Evolutionary conservation across 768 basidiomycete species (phyloP).

Genomic region (Suillus occidentalis): DNA sequence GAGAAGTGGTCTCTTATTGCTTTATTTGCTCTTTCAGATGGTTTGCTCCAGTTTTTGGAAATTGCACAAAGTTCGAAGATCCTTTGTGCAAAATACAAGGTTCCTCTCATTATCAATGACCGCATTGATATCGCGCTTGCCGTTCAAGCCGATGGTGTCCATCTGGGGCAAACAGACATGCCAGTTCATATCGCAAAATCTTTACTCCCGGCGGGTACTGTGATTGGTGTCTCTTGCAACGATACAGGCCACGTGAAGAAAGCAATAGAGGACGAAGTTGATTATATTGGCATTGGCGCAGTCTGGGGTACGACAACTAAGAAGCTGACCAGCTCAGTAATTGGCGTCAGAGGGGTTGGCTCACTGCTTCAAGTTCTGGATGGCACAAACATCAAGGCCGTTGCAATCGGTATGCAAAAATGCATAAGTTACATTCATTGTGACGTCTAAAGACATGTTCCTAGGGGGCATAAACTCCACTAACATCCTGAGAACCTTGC

Average conservation of each 20-base stretch:
- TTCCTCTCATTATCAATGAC: conserved; percentile 87
- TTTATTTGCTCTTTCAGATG: not conserved
- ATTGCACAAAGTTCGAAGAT: conserved; percentile 68
- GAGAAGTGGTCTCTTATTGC: conserved; percentile 22
- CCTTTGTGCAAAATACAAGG: conserved; percentile 71
- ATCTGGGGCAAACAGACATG: conserved; percentile 90
- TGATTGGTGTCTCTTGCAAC: conserved; percentile 84
- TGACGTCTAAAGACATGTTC: conserved; percentile 6
- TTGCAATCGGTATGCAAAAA: conserved; percentile 73
- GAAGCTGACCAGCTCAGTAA: conserved; percentile 55
- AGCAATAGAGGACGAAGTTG: conserved; percentile 65
- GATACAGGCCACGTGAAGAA: conserved; percentile 59
- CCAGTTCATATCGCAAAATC: conserved; percentile 61
- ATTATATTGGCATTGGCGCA: conserved; percentile 89
- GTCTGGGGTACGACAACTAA: conserved; percentile 84
- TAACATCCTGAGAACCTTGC: conserved; percentile 74
- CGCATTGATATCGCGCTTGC: conserved; percentile 86
- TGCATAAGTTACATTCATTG: not conserved
- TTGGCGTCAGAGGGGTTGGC: conserved; percentile 77
- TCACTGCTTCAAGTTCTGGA: conserved; percentile 63
- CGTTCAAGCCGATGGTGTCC: conserved; percentile 74
- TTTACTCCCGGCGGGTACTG: conserved; percentile 64
- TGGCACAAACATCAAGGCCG: conserved; percentile 64
- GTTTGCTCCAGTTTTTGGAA: conserved; percentile 61
- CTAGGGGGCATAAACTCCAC: conserved; percentile 85